These are phyloP conservation scores for Ophiostoma sp. DNA, from an alignment of 2,329 filamentous ascomycete genomes.

Conservation along the genomic window DNA sequence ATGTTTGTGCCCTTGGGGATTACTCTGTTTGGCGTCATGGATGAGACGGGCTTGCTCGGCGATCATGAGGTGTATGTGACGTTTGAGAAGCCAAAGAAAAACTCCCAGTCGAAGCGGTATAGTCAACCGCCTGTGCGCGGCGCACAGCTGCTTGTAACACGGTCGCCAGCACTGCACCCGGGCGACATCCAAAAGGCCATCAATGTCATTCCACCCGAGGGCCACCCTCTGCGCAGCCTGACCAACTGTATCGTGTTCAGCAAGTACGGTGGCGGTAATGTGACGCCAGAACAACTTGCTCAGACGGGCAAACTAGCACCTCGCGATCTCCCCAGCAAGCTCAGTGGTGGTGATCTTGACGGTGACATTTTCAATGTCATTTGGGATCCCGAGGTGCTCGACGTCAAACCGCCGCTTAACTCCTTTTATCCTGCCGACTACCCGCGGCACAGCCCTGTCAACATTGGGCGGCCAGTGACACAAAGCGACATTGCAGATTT, in stretches of 20 bases:
- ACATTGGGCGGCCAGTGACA: conserved; percentile 57
- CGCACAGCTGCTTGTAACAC: conserved; percentile 58
- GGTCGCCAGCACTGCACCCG: conserved; percentile 76
- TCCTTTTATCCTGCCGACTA: conserved; percentile 64
- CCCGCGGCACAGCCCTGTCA: conserved; percentile 48
- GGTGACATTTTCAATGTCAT: conserved; percentile 79
- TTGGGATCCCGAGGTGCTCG: conserved; percentile 50
- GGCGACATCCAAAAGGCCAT: conserved; percentile 68
- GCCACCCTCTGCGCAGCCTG: conserved; percentile 57
- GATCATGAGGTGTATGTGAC: conserved; percentile 66
- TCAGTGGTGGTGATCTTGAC: conserved; percentile 78
- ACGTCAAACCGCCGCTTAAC: conserved; percentile 38
- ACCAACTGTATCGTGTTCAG: conserved; percentile 77
- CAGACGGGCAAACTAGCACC: conserved; percentile 2
- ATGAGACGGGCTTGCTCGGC: conserved; percentile 65
- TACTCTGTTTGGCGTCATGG: conserved; percentile 79
- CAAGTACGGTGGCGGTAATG: conserved; percentile 47
- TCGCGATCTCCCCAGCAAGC: conserved; percentile 70
- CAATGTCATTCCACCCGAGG: conserved; percentile 55
- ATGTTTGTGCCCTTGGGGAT: conserved; percentile 66
- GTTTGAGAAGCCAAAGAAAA: conserved; percentile 24
- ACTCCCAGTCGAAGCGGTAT: conserved; percentile 25
- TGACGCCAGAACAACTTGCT: not conserved
- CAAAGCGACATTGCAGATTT: conserved; percentile 68
- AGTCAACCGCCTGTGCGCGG: conserved; percentile 28